These are phyloP conservation scores for Hygrophoropsis aurantiaca DNA, from an alignment of 768 basidiomycete genomes.

Conservation along the genomic window DNA sequence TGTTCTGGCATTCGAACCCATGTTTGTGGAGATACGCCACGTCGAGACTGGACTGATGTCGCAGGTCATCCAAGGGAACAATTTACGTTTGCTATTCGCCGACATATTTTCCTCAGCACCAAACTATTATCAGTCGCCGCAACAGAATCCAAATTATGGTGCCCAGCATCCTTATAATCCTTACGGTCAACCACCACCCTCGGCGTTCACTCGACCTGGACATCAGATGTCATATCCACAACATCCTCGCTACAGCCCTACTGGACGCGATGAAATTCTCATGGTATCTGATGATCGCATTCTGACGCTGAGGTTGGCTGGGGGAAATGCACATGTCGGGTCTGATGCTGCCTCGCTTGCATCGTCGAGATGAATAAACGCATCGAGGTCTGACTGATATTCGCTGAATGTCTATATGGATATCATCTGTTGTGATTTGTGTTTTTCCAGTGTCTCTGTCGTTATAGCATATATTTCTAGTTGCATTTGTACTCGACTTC, in stretches of 20 bases:
- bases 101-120: slow-evolving; percentile 88
- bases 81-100: slow-evolving; percentile 87
- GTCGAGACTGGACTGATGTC: slow-evolving; percentile 90
- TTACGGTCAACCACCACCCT: slow-evolving; percentile 26
- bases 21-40: slow-evolving; percentile 95
- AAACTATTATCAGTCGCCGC: slow-evolving; percentile 48
- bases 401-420: slow-evolving; percentile 4
- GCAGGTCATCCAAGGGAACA: slow-evolving; percentile 93
- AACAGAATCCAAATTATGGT: slow-evolving; percentile 36
- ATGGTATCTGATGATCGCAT: slow-evolving; percentile 90
- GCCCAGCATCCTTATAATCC: slow-evolving; percentile 27
- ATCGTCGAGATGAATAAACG: slow-evolving; percentile 17
- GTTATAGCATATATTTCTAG: slow-evolving; percentile 31
- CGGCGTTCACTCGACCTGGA: slow-evolving; percentile 24
- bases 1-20: slow-evolving; percentile 93
- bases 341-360: slow-evolving; percentile 12
- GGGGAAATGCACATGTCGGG: slow-evolving; percentile 14
- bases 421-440: slow-evolving; percentile 14
- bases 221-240: slow-evolving; percentile 36
- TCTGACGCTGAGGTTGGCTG: slow-evolving; percentile 60
- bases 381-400: too few relatives aligned
- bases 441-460: slow-evolving; percentile 14
- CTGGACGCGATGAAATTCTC: slow-evolving; percentile 79
- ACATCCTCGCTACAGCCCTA: slow-evolving; percentile 46
- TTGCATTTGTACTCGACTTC: slow-evolving; percentile 27